Percentiles rank a stretch among this genome's conserved stretches.
Evolutionary conservation across 73 alveolate species (phyloP).

Genomic region (Paramecium caudatum): DNA sequence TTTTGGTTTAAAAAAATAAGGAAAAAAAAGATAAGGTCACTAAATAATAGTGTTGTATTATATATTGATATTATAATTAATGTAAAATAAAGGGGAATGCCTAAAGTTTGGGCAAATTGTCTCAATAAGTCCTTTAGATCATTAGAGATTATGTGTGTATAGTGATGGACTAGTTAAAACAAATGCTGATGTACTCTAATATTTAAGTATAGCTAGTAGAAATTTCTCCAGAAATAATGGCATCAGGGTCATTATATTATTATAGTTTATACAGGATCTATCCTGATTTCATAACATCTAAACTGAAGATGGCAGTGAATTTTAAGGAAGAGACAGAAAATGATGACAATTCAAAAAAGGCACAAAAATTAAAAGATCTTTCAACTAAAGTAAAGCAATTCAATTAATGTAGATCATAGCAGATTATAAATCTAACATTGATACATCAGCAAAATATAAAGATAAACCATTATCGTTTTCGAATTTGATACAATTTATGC

Average conservation of each 20-base stretch:
- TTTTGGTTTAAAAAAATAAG: too few relatives aligned
- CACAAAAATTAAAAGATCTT: slow-evolving; percentile 32
- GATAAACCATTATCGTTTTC: slow-evolving; percentile 56
- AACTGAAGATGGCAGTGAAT: slow-evolving; percentile 8
- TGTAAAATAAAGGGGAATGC: slow-evolving; percentile 45
- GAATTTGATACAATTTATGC: slow-evolving; percentile 39
- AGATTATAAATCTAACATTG: slow-evolving; percentile 52
- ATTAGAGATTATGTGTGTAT: slow-evolving; percentile 3
- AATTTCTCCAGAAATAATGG: slow-evolving; percentile 30
- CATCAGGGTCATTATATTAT: slow-evolving; percentile 52
- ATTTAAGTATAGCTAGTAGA: slow-evolving; percentile 1
- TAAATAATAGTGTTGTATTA: too few relatives aligned
- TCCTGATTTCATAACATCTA: slow-evolving; percentile 41
- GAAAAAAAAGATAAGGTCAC: too few relatives aligned
- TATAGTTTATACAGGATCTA: slow-evolving; percentile 36
- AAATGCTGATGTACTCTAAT: slow-evolving; percentile 1
- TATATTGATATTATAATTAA: too few relatives aligned
- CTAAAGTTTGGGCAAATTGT: slow-evolving; percentile 34
- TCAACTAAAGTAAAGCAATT: not conserved
- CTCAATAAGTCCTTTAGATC: slow-evolving; percentile 51
- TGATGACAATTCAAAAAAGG: slow-evolving; percentile 27
- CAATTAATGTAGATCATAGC: not conserved
- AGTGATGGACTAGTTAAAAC: slow-evolving; percentile 67
- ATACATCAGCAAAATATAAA: not conserved
- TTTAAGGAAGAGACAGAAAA: not conserved